Base-by-base conservation (phyloP, 768 basidiomycete genomes). In the Rhodotorula diobovata region DNA sequence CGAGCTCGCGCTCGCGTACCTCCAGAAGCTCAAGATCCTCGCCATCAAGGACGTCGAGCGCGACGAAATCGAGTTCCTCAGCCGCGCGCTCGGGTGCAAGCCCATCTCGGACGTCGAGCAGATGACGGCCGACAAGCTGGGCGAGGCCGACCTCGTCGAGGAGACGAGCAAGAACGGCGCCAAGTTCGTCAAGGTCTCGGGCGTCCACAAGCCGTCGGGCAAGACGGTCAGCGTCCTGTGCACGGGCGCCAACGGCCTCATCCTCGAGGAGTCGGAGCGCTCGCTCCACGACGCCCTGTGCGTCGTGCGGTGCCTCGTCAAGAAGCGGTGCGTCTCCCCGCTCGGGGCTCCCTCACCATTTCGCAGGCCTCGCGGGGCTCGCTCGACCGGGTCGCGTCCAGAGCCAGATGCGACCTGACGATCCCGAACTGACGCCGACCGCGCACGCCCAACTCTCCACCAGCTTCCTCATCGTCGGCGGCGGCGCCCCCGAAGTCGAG, bases 231-330 rank as follows among this genome's bases (percentile, higher is more conserved):
- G 90, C 78, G 90, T 99, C 74, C 87, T 99, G 63, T 95, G 92
- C 50, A 97, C 92, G 83, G 96, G 96, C 67, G 86, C 85, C 78
- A 99, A 97, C 83, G 85, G 85, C 69, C 85, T 99, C 57, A 93
- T 99, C 0, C 86, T 98, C 61, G 96, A 98, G 80, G 96, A 99
- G 81, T 91, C 89, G 77, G 96, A 97, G 83, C 88, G 96, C 66
- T 93, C 91, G 85, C 82, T 99, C 76, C 96, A 99, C 81, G 96
- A 99, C 80, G 95, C 96, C 0, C 86, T 98, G n/a, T 98, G 96
- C 79, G 96, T 99, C 41, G 93, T 99, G 10, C 87, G 96, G 61
- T 99, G 96, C 83, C 85, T 99, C 63, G 94, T 99, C 58, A 98
- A 99, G 83, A 98, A 97, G 83, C 85, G 94, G 95, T 95, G 78